A percentile compares a stretch with the other conserved stretches of the same genome.
Conservation (phyloP, 495 filamentous ascomycete species). For the Aspergillus sparsus region DNA sequence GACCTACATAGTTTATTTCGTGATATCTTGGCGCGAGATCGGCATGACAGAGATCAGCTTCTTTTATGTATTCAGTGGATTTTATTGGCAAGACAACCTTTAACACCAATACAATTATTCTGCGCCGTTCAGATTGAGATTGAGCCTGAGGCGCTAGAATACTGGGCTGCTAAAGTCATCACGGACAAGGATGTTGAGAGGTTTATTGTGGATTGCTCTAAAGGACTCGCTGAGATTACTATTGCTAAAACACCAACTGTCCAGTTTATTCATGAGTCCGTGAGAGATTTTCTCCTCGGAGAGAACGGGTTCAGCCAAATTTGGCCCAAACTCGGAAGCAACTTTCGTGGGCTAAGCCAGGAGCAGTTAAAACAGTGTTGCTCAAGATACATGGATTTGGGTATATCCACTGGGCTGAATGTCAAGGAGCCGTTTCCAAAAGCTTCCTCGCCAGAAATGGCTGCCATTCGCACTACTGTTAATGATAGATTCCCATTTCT, state of each 20-base stretch:
- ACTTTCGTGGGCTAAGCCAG: conserved; percentile 33
- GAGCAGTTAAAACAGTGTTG: conserved; percentile 39
- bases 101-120: conserved; percentile 32
- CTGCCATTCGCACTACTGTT: neutral
- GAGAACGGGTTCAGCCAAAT: conserved; percentile 35
- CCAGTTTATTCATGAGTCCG: conserved; percentile 53
- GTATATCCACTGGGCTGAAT: conserved; percentile 3
- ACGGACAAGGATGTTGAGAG: conserved; percentile 20
- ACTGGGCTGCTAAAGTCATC: neutral
- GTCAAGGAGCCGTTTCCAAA: neutral
- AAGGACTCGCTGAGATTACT: conserved; percentile 44
- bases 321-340: conserved; percentile 30
- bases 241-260: conserved; percentile 25
- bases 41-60: conserved; percentile 24
- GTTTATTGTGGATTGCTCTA: conserved; percentile 39
- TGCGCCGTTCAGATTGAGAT: conserved; percentile 30
- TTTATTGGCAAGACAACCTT: conserved; percentile 33
- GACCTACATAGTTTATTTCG: conserved; percentile 38
- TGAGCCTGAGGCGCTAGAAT: neutral
- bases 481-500: conserved; percentile 35
- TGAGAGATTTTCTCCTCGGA: conserved; percentile 44
- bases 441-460: neutral
- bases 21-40: conserved; percentile 40
- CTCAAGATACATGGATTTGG: conserved; percentile 21
- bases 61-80: conserved; percentile 40